Evolutionary conservation across 805 yeast genomes (phyloP).

Genomic region (Hanseniaspora meyeri): DNA sequence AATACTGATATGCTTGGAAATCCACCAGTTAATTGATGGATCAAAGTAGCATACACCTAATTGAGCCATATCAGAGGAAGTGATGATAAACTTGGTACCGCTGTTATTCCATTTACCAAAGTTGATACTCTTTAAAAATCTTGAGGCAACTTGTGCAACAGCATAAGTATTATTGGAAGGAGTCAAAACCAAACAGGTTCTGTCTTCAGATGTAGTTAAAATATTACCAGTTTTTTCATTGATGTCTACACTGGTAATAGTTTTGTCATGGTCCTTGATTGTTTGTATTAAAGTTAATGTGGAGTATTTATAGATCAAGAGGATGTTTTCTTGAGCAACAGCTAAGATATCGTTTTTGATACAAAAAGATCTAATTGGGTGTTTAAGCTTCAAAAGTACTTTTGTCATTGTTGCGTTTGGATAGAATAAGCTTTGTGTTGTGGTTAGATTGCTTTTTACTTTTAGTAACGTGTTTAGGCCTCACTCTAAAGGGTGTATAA

Average conservation of each 20-base stretch:
- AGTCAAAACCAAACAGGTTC: slow-evolving; percentile 96
- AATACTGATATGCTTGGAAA: slow-evolving; percentile 91
- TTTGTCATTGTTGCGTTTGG: not conserved
- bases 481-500: no score
- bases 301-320: slow-evolving; percentile 58
- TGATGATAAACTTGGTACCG: slow-evolving; percentile 94
- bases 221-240: slow-evolving; percentile 68
- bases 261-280: slow-evolving; percentile 77
- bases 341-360: slow-evolving; percentile 48
- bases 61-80: slow-evolving; percentile 74
- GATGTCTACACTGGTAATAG: slow-evolving; percentile 88
- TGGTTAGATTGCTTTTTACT: no score
- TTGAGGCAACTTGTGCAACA: slow-evolving; percentile 81
- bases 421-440: not conserved
- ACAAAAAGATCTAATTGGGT: slow-evolving; percentile 19
- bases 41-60: slow-evolving; percentile 95
- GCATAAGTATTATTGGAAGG: slow-evolving; percentile 54
- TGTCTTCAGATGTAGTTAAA: slow-evolving; percentile 93
- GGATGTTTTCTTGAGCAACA: slow-evolving; percentile 64
- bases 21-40: slow-evolving; percentile 98
- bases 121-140: slow-evolving; percentile 93
- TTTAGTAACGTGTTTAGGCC: no score
- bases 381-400: not conserved
- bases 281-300: slow-evolving; percentile 39
- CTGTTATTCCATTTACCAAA: slow-evolving; percentile 88